Conservation (phyloP, 2,329 filamentous ascomycete genomes). For the Coniochaeta sp. region DNA sequence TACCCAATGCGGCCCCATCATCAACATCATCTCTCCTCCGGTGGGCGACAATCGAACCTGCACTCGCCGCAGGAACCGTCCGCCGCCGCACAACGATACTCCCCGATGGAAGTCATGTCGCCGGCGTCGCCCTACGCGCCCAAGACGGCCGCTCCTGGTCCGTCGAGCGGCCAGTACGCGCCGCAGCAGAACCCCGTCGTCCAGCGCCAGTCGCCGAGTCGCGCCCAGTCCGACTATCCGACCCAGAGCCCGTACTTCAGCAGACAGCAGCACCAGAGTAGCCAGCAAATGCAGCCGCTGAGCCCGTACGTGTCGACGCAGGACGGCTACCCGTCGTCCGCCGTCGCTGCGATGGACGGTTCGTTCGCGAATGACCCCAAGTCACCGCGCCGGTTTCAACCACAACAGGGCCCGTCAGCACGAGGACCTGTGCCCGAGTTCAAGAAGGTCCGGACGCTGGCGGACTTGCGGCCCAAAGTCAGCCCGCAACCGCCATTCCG, state of each 20-base stretch:
- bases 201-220: constrained; percentile 72
- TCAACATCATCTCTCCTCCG: constrained; percentile 60
- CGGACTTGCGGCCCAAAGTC: constrained; percentile 74
- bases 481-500: constrained; percentile 86
- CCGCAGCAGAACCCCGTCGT: constrained; percentile 35
- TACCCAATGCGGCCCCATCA: constrained; percentile 76
- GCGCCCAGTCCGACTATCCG: constrained; percentile 51
- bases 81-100: constrained; percentile 83
- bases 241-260: constrained; percentile 49
- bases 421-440: constrained; percentile 81
- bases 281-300: constrained; percentile 68
- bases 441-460: constrained; percentile 63
- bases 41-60: constrained; percentile 48
- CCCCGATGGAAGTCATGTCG: constrained; percentile 86
- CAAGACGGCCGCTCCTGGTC: constrained; percentile 53
- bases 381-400: constrained; percentile 48
- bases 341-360: constrained; percentile 64
- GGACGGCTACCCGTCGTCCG: constrained; percentile 62
- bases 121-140: constrained; percentile 70
- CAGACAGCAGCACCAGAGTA: constrained; percentile 20
- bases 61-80: constrained; percentile 73
- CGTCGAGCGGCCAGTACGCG: constrained; percentile 41
- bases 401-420: constrained; percentile 34
- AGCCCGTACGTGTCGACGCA: constrained; percentile 60
- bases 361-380: constrained; percentile 52